Evolutionary conservation across 2,329 filamentous ascomycete species (phyloP), one percentile per base, ranked within the genome.

Genomic region (Colletotrichum lentis): DNA sequence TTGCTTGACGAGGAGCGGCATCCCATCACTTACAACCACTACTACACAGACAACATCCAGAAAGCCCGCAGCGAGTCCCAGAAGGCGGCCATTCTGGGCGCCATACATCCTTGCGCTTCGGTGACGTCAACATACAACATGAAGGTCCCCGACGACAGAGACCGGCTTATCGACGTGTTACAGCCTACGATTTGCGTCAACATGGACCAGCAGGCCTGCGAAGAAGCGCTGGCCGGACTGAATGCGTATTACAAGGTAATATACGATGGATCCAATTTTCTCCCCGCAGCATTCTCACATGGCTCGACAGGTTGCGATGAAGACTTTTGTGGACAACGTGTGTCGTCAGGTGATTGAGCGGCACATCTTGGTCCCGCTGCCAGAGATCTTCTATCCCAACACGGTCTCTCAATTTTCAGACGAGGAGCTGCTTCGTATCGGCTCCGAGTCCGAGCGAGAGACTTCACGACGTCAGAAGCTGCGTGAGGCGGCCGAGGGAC

Each of bases 21-120:
- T 70, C 84, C 84, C 0, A 84, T 86, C 43, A 88, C 85, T 0
- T 88, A 88, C 69, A 85, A 87, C 47, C 75, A 81, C 18, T 76
- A 83, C 43, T 84, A 83, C 31, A 78, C 77, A 0, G 74, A 83
- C 16, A 75, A 72, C 0, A 73, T 85, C 1, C 75, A 79, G 37
- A 72, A 73, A 0, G 62, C 74, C 31, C 74, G 76, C 5, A n/a
- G 2, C 18, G 43, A 59, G 18, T 46, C 31, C 2, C 63, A 63
- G 6, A 63, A 47, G 12, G 2, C 7, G 0, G 24, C 27, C 1
- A 4, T 63, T 6, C n/a, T 20, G 3, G 24, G 31, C 31, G 64
- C 54, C 10, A 4, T 67, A 1, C 5, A 22, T 39, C n/a, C n/a
- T n/a, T n/a, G n/a, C n/a, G n/a, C n/a, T n/a, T n/a, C n/a, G n/a